Evolutionary conservation across 1,284 basidiomycete genomes (phyloP), one percentile per base, ranked within the genome.

Genomic region (Fistulina hepatica): DNA sequence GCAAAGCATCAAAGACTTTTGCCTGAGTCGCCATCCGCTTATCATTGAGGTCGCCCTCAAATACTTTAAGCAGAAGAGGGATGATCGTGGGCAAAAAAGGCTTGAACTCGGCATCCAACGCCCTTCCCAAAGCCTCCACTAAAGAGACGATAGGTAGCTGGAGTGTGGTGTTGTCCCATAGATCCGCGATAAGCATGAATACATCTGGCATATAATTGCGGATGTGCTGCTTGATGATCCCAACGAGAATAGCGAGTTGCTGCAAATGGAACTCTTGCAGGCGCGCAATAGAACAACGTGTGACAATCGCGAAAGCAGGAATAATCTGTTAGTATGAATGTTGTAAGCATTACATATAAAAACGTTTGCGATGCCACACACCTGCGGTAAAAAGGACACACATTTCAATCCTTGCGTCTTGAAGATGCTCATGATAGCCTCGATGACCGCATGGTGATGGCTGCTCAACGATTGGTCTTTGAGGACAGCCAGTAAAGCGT

Each of bases 381-480:
- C 90, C 68, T 94, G 90, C 31, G 94, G 90, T 23, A 98, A 63
- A 64, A 97, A 98, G 4, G 88, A 78, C 21, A 97, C 93, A 57
- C 93, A 97, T 67, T 93, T 92, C 52, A 98, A 64, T 6, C 95
- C 90, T 56, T 98, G 92, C 0, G 93, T 97, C 60, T 94, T 92
- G 73, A 98, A 98, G 46, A 99, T 97, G 43, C 93, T 89, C 90
- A 98, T 98, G 52, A 99, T 86, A 2, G 94, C 93, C 58, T 98
- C 93, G 47, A 98, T 94, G 42, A 94, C 94, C 32, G 81, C 89
- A 58, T 91, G 81, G 51, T 97, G 92, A 51, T 92, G 81, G 45
- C 70, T 77, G 52, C 72, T 82, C 46, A 94, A 67, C 5, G 90
- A 81, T 40, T 86, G 80, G 53, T 97, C 95, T 53, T 83, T 86